Conservation (phyloP, 2,329 filamentous ascomycete genomes). For the Colletotrichum salicis region DNA sequence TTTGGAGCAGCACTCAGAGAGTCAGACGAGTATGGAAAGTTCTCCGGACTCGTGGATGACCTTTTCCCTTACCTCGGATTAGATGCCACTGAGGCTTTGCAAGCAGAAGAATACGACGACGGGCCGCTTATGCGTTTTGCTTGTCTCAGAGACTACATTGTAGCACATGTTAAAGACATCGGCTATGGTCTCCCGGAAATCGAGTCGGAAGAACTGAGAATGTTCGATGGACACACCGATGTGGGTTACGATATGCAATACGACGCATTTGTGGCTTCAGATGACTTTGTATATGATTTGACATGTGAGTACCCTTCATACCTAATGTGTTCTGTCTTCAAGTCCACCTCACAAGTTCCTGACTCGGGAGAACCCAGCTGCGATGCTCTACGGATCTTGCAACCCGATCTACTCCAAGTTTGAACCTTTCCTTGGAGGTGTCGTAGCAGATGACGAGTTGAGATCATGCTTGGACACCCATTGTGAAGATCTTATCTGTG, state of each 20-base stretch:
- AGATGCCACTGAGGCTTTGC: constrained; percentile 14
- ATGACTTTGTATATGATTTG: constrained; percentile 31
- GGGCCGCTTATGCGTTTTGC: constrained; percentile 1
- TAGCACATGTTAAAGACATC: background rate
- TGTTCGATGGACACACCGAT: constrained; percentile 2
- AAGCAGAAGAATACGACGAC: background rate
- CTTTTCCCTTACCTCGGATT: background rate
- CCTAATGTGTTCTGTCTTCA: too few relatives aligned
- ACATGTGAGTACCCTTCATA: constrained; percentile 20
- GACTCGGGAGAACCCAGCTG: background rate
- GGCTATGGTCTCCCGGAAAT: background rate
- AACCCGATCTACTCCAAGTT: constrained; percentile 6
- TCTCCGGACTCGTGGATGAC: background rate
- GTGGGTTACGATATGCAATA: background rate
- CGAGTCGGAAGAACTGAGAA: background rate
- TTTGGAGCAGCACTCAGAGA: background rate
- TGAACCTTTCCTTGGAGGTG: background rate
- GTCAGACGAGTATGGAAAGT: background rate
- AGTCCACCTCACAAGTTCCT: too few relatives aligned
- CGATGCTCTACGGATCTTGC: background rate
- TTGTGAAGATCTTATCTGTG: constrained; percentile 4
- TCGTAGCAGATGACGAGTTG: background rate
- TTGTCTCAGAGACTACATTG: constrained; percentile 7
- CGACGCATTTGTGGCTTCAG: constrained; percentile 17
- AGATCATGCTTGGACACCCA: background rate